Conservation (phyloP, 2,329 filamentous ascomycete species). For the Pseudovirgaria hyperparasitica region DNA sequence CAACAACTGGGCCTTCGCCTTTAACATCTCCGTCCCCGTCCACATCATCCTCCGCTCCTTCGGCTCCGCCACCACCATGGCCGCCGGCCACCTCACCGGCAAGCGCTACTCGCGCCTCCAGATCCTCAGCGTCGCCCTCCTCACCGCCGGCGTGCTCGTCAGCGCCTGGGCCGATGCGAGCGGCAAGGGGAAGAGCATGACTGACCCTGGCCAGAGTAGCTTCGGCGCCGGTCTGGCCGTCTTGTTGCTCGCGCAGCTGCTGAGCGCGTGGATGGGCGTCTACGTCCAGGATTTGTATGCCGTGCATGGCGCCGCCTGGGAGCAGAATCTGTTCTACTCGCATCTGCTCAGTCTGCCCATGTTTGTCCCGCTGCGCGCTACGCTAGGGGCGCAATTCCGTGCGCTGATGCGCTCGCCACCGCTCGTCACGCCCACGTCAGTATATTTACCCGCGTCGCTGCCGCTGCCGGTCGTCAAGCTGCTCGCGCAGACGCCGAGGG, state of each 20-base stretch:
- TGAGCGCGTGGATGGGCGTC: constrained; percentile 88
- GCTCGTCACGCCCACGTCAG: constrained; percentile 28
- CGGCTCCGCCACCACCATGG: constrained; percentile 89
- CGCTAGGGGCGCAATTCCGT: constrained; percentile 50
- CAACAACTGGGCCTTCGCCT: constrained; percentile 97
- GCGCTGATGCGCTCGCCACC: constrained; percentile 52
- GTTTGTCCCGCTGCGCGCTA: constrained; percentile 59
- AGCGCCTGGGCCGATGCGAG: constrained; percentile 84
- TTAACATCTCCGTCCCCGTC: constrained; percentile 88
- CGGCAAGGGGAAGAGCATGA: constrained; percentile 46
- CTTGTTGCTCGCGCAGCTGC: constrained; percentile 73
- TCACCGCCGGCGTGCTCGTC: constrained; percentile 76
- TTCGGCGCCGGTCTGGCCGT: constrained; percentile 65
- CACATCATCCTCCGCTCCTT: constrained; percentile 95
- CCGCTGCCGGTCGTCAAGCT: constrained; percentile 16
- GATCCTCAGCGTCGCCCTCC: constrained; percentile 63
- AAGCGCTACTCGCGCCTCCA: constrained; percentile 75
- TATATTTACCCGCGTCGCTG: constrained; percentile 17
- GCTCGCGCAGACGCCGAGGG: constrained; percentile 41
- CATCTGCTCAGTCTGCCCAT: constrained; percentile 62
- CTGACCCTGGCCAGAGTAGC: constrained; percentile 23
- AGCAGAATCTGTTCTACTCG: constrained; percentile 93
- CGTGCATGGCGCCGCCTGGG: constrained; percentile 79
- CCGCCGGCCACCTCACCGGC: constrained; percentile 75
- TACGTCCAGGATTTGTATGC: constrained; percentile 88